Evolutionary conservation across 208 protist species (phyloP).

Genomic region (Trypanosoma cruzi): DNA sequence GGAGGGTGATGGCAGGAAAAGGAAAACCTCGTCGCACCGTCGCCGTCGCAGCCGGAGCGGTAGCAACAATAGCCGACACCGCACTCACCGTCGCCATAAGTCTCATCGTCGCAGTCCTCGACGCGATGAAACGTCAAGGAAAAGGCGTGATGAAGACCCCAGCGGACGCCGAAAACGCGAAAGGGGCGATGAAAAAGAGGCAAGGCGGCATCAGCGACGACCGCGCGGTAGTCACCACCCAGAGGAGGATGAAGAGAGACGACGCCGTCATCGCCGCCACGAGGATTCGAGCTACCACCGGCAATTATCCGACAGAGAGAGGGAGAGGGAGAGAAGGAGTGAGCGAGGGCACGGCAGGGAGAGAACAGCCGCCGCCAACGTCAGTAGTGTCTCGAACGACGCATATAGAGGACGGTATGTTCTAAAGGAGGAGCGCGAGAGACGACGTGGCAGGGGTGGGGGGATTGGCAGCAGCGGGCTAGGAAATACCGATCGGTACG

Average conservation of each 20-base stretch:
- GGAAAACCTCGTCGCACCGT: slow-evolving; percentile 26
- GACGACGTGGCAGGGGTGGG: slow-evolving; percentile 11
- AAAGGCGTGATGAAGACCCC: slow-evolving; percentile 22
- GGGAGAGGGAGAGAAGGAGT: slow-evolving; percentile 16
- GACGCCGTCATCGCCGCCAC: slow-evolving; percentile 14
- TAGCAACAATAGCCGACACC: too few species aligned
- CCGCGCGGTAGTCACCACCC: slow-evolving; percentile 15
- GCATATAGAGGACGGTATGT: slow-evolving; percentile 13
- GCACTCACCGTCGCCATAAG: too few species aligned
- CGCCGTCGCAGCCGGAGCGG: neutral
- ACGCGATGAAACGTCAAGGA: slow-evolving; percentile 17
- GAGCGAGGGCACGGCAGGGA: slow-evolving; percentile 32
- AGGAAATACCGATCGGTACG: slow-evolving; percentile 27
- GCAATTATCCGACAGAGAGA: slow-evolving; percentile 2
- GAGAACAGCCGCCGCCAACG: neutral
- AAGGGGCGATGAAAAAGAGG: slow-evolving; percentile 3
- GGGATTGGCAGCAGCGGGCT: neutral
- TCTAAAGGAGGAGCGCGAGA: slow-evolving; percentile 18
- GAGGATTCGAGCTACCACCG: slow-evolving; percentile 20
- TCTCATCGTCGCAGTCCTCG: slow-evolving; percentile 13
- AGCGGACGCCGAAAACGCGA: slow-evolving; percentile 27
- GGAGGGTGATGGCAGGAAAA: slow-evolving; percentile 11
- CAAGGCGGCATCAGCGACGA: slow-evolving; percentile 21
- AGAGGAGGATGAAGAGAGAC: slow-evolving; percentile 6
- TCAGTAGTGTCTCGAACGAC: neutral